Base-by-base conservation (phyloP, 768 basidiomycete species). In the Galerina marginata region DNA sequence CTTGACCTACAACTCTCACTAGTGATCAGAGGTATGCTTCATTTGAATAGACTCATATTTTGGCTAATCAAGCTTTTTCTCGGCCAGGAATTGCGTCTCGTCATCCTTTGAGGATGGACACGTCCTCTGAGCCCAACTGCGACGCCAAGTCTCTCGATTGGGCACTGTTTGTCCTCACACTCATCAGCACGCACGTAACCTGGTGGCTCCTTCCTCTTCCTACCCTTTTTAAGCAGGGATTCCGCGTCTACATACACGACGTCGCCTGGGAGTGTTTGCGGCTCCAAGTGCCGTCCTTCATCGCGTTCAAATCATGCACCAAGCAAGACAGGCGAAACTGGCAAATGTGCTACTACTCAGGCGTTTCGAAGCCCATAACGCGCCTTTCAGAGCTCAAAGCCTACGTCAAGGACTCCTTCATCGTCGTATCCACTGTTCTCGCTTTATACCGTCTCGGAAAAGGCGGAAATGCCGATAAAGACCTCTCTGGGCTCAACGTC, bases 271-370 rank as follows among this genome's bases (percentile, higher is more conserved):
- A 58, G 12, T 58, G 4, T 25, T 39, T 58, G 7, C 46, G 56
- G n/a, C 43, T 60, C 20, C 54, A 20, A 20, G 37, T 49, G 11
- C 53, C 59, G 26, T 40, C 53, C 11, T 42, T 39, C 36, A 38
- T 43, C 37, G 59, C 52, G 16, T 60, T 25, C 36, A 39, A 48
- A 11, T 23, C 20, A 5, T 15, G 40, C 36, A 20, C 10, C 23
- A n/a, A 16, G 37, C 57, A 33, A 9, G 51, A 53, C 23, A 11
- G 51, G 2, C 23, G 3, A 2, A 20, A 39, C 33, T 57, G 44
- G 56, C 56, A 46, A 48, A 58, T 40, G 40, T 51, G n/a, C 40
- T 55, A 58, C 39, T 58, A 58, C 38, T 37, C 57, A 15, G 54
- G 54, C 14, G 43, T 56, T 4, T 10, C 16, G 23, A 56, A 44